Evolutionary conservation across 2,329 filamentous ascomycete species (phyloP).

Genomic region (Monilinia polystroma): DNA sequence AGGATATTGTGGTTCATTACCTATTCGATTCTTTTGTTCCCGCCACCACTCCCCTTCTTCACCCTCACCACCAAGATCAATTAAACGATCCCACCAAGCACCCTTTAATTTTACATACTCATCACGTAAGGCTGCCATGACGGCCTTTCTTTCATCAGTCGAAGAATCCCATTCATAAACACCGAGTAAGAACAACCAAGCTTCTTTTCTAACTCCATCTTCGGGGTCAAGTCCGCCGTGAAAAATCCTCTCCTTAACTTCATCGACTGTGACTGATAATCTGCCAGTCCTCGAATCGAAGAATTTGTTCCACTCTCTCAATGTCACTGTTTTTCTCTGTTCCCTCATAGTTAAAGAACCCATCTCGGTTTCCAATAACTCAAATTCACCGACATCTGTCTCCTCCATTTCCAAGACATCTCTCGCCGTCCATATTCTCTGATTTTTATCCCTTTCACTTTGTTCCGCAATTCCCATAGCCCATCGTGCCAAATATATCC

Average conservation of each 20-base stretch:
- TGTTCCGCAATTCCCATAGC: constrained; percentile 99
- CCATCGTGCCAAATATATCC: constrained; percentile 93
- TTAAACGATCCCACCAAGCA: constrained; percentile 91
- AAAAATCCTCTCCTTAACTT: constrained; percentile 96
- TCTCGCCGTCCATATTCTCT: constrained; percentile 87
- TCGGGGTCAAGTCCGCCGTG: constrained; percentile 87
- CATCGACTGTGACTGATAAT: constrained; percentile 77
- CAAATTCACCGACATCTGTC: constrained; percentile 92
- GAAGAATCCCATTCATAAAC: constrained; percentile 94
- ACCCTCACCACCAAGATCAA: constrained; percentile 75
- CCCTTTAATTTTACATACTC: constrained; percentile 94
- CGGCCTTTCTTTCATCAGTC: constrained; percentile 75
- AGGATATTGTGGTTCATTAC: constrained; percentile 53
- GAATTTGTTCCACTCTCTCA: constrained; percentile 87
- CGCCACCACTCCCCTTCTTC: constrained; percentile 95
- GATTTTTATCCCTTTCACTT: constrained; percentile 80
- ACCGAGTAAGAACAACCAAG: constrained; percentile 90
- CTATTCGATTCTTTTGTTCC: constrained; percentile 89
- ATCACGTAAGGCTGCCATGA: constrained; percentile 82
- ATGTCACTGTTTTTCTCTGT: constrained; percentile 70
- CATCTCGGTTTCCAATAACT: constrained; percentile 79
- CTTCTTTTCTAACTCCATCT: constrained; percentile 91
- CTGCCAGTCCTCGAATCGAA: constrained; percentile 76
- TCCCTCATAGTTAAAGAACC: constrained; percentile 73
- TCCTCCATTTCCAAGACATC: constrained; percentile 94